Conservation (phyloP, 352 stramenopile species). For the Globisporangium ultimum region DNA sequence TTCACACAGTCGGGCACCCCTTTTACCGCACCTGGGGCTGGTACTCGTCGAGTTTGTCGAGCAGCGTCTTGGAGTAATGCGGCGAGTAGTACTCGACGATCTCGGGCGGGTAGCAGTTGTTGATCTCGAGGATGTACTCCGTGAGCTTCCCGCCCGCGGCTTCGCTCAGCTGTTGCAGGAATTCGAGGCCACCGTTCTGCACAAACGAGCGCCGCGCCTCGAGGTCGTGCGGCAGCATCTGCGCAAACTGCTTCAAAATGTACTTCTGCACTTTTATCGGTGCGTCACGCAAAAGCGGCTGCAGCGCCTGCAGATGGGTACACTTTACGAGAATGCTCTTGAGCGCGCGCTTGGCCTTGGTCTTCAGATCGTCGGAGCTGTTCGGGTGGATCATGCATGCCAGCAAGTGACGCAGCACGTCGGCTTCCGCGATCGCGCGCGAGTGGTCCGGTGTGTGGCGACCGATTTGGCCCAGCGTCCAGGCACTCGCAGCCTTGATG, state of each 20-base stretch:
- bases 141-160: slow-evolving; percentile 91
- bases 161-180: slow-evolving; percentile 92
- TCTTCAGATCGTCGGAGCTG: slow-evolving; percentile 92
- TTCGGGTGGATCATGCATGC: slow-evolving; percentile 93
- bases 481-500: slow-evolving; percentile 94
- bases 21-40: slow-evolving; percentile 83
- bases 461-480: slow-evolving; percentile 94
- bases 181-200: slow-evolving; percentile 91
- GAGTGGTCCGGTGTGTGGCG: slow-evolving; percentile 93
- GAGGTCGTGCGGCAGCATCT: slow-evolving; percentile 92
- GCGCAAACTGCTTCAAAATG: slow-evolving; percentile 94
- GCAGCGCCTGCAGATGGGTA: slow-evolving; percentile 91
- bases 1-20: not conserved
- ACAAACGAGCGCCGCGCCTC: slow-evolving; percentile 92
- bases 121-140: slow-evolving; percentile 95
- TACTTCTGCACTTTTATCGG: slow-evolving; percentile 96
- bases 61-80: slow-evolving; percentile 94
- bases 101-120: slow-evolving; percentile 94
- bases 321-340: slow-evolving; percentile 95
- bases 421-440: slow-evolving; percentile 88
- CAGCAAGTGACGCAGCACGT: slow-evolving; percentile 91
- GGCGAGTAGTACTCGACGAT: slow-evolving; percentile 97
- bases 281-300: slow-evolving; percentile 90
- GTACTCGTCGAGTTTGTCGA: slow-evolving; percentile 95
- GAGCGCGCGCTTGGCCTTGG: slow-evolving; percentile 92